A percentile compares a stretch with the other conserved stretches of the same genome.
These are phyloP conservation scores for Paramecium pentaurelia DNA, from an alignment of 73 alveolate species.

Conservation along the genomic window DNA sequence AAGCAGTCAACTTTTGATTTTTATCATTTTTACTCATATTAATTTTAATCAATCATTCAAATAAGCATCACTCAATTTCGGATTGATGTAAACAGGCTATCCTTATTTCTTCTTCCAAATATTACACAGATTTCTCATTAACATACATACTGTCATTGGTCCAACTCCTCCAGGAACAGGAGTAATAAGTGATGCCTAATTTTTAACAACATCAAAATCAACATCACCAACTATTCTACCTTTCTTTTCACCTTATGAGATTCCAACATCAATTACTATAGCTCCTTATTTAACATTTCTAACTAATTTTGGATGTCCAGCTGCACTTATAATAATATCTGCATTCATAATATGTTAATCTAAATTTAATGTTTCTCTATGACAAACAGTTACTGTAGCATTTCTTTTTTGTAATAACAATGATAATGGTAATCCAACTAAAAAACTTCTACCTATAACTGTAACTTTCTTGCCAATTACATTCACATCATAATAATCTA, in stretches of 20 bases:
- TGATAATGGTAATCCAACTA: slow-evolving; percentile 81
- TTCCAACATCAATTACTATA: slow-evolving; percentile 81
- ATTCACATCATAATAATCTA: slow-evolving; percentile 43
- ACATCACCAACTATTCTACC: slow-evolving; percentile 57
- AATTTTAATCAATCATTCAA: slow-evolving; percentile 27
- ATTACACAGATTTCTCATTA: slow-evolving; percentile 34
- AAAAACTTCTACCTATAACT: slow-evolving; percentile 61
- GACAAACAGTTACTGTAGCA: slow-evolving; percentile 56
- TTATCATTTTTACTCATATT: slow-evolving; percentile 29
- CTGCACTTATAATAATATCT: slow-evolving; percentile 79
- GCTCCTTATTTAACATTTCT: slow-evolving; percentile 72
- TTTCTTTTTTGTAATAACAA: slow-evolving; percentile 56
- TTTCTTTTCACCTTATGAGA: slow-evolving; percentile 51
- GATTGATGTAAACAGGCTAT: background rate
- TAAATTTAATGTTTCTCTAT: slow-evolving; percentile 12
- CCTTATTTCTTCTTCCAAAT: background rate
- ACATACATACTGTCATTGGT: slow-evolving; percentile 87
- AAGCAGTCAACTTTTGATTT: slow-evolving; percentile 43
- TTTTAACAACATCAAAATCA: slow-evolving; percentile 45
- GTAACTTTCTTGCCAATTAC: slow-evolving; percentile 61
- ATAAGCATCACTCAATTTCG: slow-evolving; percentile 12
- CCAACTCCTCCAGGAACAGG: slow-evolving; percentile 93
- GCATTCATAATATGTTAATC: slow-evolving; percentile 65
- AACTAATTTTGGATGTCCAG: slow-evolving; percentile 67
- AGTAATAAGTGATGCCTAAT: slow-evolving; percentile 65